These are phyloP conservation scores for Fusarium longipes DNA, from an alignment of 2,329 filamentous ascomycete species.

Conservation along the genomic window DNA sequence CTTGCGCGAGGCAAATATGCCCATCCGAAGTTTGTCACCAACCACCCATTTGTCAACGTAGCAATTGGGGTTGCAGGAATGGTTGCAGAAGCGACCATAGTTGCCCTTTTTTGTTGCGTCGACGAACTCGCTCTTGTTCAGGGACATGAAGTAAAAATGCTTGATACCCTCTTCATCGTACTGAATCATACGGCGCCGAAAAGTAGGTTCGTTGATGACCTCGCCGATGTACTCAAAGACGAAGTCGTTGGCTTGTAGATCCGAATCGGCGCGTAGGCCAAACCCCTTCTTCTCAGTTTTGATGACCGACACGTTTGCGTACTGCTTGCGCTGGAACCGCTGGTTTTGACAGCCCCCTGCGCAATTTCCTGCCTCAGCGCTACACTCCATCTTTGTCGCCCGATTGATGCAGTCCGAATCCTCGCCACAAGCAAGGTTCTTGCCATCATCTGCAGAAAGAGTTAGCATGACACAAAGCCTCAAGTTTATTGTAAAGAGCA, in stretches of 20 bases:
- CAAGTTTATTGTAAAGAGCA: constrained; percentile 38
- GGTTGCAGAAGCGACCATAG: constrained; percentile 96
- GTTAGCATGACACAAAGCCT: constrained; percentile 18
- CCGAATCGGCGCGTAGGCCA: constrained; percentile 83
- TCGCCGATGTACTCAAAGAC: constrained; percentile 99
- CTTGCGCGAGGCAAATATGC: constrained; percentile 90
- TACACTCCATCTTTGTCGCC: constrained; percentile 96
- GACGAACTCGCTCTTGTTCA: constrained; percentile 95
- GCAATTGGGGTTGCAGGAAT: constrained; percentile 98
- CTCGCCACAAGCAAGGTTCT: constrained; percentile 90
- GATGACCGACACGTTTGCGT: constrained; percentile 92
- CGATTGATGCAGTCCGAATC: constrained; percentile 99
- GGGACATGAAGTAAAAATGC: constrained; percentile 99
- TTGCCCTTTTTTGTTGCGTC: constrained; percentile 98
- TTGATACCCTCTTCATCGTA: constrained; percentile 98
- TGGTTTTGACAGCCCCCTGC: constrained; percentile 91
- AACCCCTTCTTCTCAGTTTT: constrained; percentile 98
- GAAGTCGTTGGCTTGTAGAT: constrained; percentile 86
- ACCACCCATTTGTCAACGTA: constrained; percentile 99
- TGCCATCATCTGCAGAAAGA: constrained; percentile 62
- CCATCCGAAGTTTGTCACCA: constrained; percentile 96
- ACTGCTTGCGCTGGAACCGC: constrained; percentile 90
- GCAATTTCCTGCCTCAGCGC: constrained; percentile 82
- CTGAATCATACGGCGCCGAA: constrained; percentile 88
- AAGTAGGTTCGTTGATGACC: constrained; percentile 92